Evolutionary conservation across 2,329 filamentous ascomycete genomes (phyloP), one percentile per base, ranked within the genome.

Genomic region (Didymosphaeria variabile): DNA sequence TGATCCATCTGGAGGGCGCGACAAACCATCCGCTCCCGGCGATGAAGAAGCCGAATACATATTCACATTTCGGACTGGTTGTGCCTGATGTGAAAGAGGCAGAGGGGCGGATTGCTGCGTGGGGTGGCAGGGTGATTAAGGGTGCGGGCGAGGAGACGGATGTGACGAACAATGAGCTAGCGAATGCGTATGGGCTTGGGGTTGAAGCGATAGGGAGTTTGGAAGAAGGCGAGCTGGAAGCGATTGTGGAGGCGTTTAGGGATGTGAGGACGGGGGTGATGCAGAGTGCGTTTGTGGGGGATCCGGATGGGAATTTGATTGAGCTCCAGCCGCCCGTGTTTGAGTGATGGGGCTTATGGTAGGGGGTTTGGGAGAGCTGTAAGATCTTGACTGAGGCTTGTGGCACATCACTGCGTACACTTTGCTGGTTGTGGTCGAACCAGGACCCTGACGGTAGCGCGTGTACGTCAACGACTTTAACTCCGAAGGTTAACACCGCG

Each of bases 271-370:
- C 50, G 12, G 50, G 50, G 2, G 50, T 34, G 32, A 29, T 40
- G 2, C n/a, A 38, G 19, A 52, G 50, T 40, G 32, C 50, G n/a
- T 52, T 52, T 40, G 50, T 40, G 19, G 32, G 19, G 19, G 50
- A 52, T 26, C 32, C 32, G n/a, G 50, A 52, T 19, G 50, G 50
- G 13, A 52, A 40, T 29, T 26, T 52, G n/a, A 38, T 52, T n/a
- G 50, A 52, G 50, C 17, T 52, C 13, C 50, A 52, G 50, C 50
- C 50, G 19, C 21, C 34, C n/a, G 32, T 40, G 2, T 40, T 52
- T 38, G 50, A 52, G 21, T 52, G 40, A 34, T 9, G 47, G 12
- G 6, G 19, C 15, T 17, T 17, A 5, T 15, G 12, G 38, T 42
- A 5, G 15, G 5, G n/a, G 38, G n/a, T n/a, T n/a, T n/a, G n/a